Evolutionary conservation across 2,329 filamentous ascomycete genomes (phyloP).

Genomic region (Fusarium setosum): DNA sequence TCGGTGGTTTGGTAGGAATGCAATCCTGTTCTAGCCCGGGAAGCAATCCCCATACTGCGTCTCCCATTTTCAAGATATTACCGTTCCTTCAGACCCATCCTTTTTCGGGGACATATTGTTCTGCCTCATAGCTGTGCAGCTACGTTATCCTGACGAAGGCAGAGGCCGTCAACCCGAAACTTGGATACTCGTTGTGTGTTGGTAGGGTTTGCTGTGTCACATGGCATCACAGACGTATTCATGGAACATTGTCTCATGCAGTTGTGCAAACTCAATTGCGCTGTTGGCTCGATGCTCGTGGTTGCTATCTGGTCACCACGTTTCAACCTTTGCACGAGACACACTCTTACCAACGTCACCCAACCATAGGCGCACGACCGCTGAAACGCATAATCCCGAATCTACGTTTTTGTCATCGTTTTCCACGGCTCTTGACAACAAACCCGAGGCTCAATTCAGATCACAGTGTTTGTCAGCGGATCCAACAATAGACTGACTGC

Average conservation of each 20-base stretch:
- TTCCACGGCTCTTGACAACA: background rate
- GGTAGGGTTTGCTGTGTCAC: background rate
- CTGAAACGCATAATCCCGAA: background rate
- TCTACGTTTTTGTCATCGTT: background rate
- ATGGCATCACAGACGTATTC: conserved; percentile 4
- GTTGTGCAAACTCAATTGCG: conserved; percentile 2
- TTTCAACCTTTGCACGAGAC: background rate
- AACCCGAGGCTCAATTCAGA: background rate
- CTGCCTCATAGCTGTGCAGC: background rate
- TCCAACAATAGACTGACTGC: background rate
- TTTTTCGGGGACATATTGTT: background rate
- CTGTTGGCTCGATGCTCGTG: background rate
- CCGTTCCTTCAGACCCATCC: background rate
- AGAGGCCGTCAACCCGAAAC: background rate
- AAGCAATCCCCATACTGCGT: background rate
- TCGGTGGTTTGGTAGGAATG: background rate
- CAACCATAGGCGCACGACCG: background rate
- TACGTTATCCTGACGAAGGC: background rate
- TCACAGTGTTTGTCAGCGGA: conserved; percentile 2
- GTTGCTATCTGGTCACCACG: background rate
- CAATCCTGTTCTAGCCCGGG: background rate
- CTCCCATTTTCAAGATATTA: background rate
- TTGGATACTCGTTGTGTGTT: background rate
- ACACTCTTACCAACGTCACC: background rate
- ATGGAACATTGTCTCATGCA: background rate